Conservation (phyloP, 106 monocot genomes). For the Dendrobium officinale region DNA sequence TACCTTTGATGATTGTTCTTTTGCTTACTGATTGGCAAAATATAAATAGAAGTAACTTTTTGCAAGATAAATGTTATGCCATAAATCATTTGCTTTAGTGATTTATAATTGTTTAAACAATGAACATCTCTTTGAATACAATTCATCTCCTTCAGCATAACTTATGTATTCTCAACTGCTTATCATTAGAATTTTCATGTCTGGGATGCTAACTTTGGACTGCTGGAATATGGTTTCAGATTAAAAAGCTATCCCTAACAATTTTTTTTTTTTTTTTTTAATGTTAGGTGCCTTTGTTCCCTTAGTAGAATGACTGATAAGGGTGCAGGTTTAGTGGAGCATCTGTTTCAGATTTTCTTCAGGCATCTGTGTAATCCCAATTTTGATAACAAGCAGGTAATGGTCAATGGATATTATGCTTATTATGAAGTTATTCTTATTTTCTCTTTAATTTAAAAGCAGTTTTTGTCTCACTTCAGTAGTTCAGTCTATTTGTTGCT, state of each 20-base stretch:
- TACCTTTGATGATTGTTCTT: not conserved
- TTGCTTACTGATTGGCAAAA: not conserved
- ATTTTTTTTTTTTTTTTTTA: not conserved
- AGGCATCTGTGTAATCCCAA: slow-evolving; percentile 49
- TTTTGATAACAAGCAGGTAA: slow-evolving; percentile 79
- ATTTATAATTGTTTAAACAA: not conserved
- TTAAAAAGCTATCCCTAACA: not conserved
- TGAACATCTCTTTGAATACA: not conserved
- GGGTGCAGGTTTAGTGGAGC: slow-evolving; percentile 63
- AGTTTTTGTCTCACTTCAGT: not conserved
- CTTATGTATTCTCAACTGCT: not conserved
- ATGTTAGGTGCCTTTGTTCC: slow-evolving; percentile 82
- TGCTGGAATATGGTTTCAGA: not conserved
- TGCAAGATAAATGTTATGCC: not conserved
- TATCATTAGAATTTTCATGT: not conserved
- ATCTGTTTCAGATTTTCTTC: slow-evolving; percentile 73
- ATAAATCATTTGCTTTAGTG: not conserved
- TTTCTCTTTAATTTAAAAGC: not conserved
- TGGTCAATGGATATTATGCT: not conserved
- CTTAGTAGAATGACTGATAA: slow-evolving; percentile 72
- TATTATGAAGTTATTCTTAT: not conserved
- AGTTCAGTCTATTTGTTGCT: not conserved
- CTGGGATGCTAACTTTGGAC: not conserved
- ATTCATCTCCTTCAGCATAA: not conserved
- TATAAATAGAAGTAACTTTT: not conserved